Evolutionary conservation across 345 rosid species (phyloP).

Genomic region (Syzygium aromaticum): DNA sequence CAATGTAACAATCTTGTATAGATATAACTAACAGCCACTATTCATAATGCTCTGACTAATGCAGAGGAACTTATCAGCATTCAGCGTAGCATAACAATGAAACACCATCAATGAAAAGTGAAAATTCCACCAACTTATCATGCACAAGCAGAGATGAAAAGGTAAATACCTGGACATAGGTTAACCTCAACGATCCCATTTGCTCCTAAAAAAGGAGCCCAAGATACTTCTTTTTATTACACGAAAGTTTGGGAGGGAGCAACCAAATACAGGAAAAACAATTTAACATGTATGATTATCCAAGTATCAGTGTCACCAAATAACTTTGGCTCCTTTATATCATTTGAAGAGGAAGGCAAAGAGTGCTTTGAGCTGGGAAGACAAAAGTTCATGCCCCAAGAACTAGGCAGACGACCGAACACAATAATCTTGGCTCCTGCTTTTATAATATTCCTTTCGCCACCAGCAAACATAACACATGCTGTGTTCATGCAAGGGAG

Average conservation of each 20-base stretch:
- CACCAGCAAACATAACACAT: background rate
- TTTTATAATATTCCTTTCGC: background rate
- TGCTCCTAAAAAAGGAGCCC: background rate
- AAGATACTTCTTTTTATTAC: background rate
- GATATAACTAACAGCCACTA: background rate
- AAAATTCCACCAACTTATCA: background rate
- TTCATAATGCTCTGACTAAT: background rate
- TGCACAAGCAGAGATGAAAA: background rate
- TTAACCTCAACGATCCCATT: background rate
- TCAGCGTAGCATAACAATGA: too few relatives aligned
- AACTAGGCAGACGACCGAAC: background rate
- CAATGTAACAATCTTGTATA: background rate
- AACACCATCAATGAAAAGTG: background rate
- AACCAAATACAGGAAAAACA: background rate
- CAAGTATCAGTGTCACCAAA: too few relatives aligned
- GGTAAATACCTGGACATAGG: background rate
- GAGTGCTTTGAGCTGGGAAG: too few relatives aligned
- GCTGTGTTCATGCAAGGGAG: background rate
- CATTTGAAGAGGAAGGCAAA: too few relatives aligned
- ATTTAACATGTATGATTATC: too few relatives aligned
- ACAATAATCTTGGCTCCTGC: background rate
- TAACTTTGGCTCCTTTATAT: too few relatives aligned
- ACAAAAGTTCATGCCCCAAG: background rate
- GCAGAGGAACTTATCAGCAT: background rate
- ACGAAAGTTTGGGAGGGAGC: background rate